These are phyloP conservation scores for Tylopilus sp. DNA, from an alignment of 1,284 basidiomycete genomes.

Conservation along the genomic window DNA sequence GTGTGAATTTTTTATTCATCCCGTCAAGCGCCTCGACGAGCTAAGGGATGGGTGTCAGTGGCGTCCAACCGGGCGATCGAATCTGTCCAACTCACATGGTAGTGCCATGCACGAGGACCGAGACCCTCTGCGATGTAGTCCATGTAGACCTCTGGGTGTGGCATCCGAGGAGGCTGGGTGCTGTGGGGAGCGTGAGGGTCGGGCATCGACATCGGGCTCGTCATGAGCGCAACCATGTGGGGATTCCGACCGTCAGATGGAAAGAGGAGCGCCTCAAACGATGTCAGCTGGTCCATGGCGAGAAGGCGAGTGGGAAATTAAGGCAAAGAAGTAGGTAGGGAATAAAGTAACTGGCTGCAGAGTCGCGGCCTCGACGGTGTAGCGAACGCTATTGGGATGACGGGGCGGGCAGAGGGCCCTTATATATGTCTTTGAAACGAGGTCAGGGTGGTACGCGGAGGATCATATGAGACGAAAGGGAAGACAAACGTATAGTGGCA, in stretches of 20 bases:
- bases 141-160: conserved; percentile 80
- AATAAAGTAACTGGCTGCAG: conserved; percentile 22
- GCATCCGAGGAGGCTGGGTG: conserved; percentile 49
- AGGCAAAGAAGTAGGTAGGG: conserved; percentile 12
- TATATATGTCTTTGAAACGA: conserved; percentile 36
- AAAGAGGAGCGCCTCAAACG: conserved; percentile 62
- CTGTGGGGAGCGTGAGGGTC: conserved; percentile 45
- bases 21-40: conserved; percentile 69
- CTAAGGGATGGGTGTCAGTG: conserved; percentile 37
- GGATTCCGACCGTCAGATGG: conserved; percentile 67
- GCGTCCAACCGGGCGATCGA: conserved; percentile 9
- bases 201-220: conserved; percentile 51
- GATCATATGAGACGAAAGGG: conserved; percentile 17
- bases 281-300: conserved; percentile 55
- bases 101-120: conserved; percentile 65
- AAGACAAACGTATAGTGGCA: conserved; percentile 18
- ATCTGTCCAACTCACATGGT: conserved; percentile 47
- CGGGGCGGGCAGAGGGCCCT: conserved; percentile 13
- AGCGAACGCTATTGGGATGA: conserved; percentile 14
- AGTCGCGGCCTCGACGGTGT: conserved; percentile 7
- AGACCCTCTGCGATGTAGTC: conserved; percentile 74
- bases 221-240: conserved; percentile 65
- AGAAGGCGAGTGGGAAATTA: conserved; percentile 9
- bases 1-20: conserved; percentile 70
- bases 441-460: conserved; percentile 31